Conservation (phyloP, 257 asterid genomes). For the Plectranthus barbatus region DNA sequence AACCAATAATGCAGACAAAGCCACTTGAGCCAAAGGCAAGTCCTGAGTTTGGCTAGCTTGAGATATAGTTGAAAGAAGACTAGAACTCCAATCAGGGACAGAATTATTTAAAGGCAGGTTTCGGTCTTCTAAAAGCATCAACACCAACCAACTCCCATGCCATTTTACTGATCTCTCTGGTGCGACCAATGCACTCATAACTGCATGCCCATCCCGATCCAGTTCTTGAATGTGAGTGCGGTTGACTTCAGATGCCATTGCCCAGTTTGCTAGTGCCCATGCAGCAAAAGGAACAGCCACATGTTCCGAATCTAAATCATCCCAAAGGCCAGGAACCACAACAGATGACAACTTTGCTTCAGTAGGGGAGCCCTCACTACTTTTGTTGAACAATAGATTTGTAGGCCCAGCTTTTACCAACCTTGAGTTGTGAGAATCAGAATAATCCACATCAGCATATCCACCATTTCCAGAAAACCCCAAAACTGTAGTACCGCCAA, state of each 20-base stretch:
- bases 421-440: constrained; percentile 27
- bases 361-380: constrained; percentile 31
- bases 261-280: constrained; percentile 99
- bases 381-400: constrained; percentile 41
- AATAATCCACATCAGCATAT: constrained; percentile 44
- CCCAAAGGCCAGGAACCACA: constrained; percentile 98
- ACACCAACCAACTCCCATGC: constrained; percentile 96
- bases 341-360: constrained; percentile 45
- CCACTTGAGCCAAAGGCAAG: constrained; percentile 69
- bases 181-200: constrained; percentile 85
- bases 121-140: constrained; percentile 73
- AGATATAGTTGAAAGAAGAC: constrained; percentile 80
- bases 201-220: constrained; percentile 82
- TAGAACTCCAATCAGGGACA: constrained; percentile 82
- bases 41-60: constrained; percentile 91
- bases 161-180: constrained; percentile 99
- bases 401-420: constrained; percentile 25
- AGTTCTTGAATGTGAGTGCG: constrained; percentile 87
- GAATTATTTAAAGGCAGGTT: constrained; percentile 72
- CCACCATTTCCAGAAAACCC: constrained; percentile 68
- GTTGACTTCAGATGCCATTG: constrained; percentile 87
- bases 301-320: constrained; percentile 91
- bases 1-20: constrained; percentile 78
- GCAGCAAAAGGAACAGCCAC: constrained; percentile 98
- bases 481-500: constrained; percentile 88